Conservation (phyloP, 495 filamentous ascomycete genomes). For the Xylaria cubensis region DNA sequence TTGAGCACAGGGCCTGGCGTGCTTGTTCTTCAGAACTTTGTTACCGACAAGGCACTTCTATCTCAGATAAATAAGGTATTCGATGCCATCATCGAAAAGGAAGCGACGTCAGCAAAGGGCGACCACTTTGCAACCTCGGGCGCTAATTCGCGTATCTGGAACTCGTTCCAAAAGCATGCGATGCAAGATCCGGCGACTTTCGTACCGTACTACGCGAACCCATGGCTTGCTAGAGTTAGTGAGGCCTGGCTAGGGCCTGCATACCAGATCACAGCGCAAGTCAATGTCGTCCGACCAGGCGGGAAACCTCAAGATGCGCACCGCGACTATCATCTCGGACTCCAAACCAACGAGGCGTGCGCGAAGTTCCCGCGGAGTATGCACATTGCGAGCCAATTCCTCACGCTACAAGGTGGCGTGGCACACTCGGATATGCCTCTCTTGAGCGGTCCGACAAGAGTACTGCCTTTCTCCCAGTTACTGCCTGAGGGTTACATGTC, state of each 20-base stretch:
- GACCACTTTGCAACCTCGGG: conserved; percentile 61
- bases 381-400: conserved; percentile 54
- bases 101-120: conserved; percentile 47
- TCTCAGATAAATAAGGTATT: conserved; percentile 50
- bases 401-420: conserved; percentile 64
- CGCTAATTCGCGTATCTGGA: conserved; percentile 63
- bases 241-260: conserved; percentile 59
- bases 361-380: conserved; percentile 47
- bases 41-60: conserved; percentile 42
- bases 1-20: conserved; percentile 59
- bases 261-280: conserved; percentile 61
- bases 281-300: conserved; percentile 63
- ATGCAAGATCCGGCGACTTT: conserved; percentile 54
- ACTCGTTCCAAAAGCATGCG: conserved; percentile 63
- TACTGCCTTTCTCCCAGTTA: conserved; percentile 61
- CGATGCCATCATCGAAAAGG: conserved; percentile 52
- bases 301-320: conserved; percentile 58
- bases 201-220: conserved; percentile 60
- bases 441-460: conserved; percentile 58
- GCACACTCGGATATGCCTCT: conserved; percentile 64
- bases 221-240: conserved; percentile 54
- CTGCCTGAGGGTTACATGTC: conserved; percentile 59
- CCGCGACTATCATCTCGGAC: conserved; percentile 65
- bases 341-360: conserved; percentile 42
- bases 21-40: conserved; percentile 58